These are phyloP conservation scores for Termitomyces sp. DNA, from an alignment of 768 basidiomycete species.

Conservation along the genomic window DNA sequence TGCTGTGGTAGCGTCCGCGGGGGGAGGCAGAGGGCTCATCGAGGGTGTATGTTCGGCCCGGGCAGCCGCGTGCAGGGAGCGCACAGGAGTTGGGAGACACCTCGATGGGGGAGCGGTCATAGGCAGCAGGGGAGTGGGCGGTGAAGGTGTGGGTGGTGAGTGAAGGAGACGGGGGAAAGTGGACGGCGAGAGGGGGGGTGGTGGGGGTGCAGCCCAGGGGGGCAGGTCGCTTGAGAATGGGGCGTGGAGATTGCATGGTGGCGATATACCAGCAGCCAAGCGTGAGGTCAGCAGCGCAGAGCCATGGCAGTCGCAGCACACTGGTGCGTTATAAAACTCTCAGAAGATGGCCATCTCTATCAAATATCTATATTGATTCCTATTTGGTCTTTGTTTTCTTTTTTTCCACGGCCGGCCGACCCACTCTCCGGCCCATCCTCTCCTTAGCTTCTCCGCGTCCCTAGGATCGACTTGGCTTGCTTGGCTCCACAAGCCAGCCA, in stretches of 20 bases:
- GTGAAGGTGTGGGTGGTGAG: slow-evolving; percentile 46
- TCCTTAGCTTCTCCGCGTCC: too few species aligned
- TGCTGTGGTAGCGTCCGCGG: slow-evolving; percentile 23
- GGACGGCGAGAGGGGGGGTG: slow-evolving; percentile 37
- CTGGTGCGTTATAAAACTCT: slow-evolving; percentile 12
- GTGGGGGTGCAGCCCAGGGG: slow-evolving; percentile 19
- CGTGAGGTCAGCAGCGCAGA: not conserved
- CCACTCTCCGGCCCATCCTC: too few species aligned
- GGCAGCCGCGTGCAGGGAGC: slow-evolving; percentile 77
- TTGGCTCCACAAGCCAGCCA: not conserved
- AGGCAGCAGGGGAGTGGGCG: slow-evolving; percentile 57
- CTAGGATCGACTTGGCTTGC: slow-evolving; percentile 10
- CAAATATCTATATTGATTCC: slow-evolving; percentile 13
- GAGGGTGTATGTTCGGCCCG: slow-evolving; percentile 64
- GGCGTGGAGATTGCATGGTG: slow-evolving; percentile 37
- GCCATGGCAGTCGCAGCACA: slow-evolving; percentile 14
- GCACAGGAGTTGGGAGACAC: slow-evolving; percentile 72
- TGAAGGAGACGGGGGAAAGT: slow-evolving; percentile 53
- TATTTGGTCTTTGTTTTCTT: slow-evolving; percentile 17
- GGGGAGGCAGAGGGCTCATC: slow-evolving; percentile 31
- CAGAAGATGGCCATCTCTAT: not conserved
- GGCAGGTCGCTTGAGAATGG: slow-evolving; percentile 56
- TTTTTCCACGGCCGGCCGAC: slow-evolving; percentile 2
- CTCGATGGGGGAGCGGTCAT: slow-evolving; percentile 80
- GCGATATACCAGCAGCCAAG: slow-evolving; percentile 5